These are phyloP conservation scores for Begonia fuchsioides DNA, from an alignment of 306 rosid genomes.

Conservation along the genomic window DNA sequence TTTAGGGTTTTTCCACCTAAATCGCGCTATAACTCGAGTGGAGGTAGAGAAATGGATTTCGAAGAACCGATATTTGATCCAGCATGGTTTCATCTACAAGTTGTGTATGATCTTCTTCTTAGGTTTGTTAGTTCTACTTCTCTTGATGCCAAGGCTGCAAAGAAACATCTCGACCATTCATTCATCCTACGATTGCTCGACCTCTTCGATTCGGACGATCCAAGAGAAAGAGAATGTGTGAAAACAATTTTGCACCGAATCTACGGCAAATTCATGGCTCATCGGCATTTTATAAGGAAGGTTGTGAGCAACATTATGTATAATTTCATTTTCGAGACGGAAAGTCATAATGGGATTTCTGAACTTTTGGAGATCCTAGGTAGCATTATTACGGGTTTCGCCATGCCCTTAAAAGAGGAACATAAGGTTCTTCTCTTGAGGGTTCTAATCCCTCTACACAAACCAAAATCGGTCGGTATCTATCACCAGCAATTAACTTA, in stretches of 20 bases:
- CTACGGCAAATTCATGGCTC: slow-evolving; percentile 93
- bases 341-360: slow-evolving; percentile 87
- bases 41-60: slow-evolving; percentile 79
- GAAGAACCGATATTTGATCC: slow-evolving; percentile 99
- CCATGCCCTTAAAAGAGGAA: slow-evolving; percentile 94
- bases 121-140: slow-evolving; percentile 58
- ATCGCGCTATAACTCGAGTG: slow-evolving; percentile 41
- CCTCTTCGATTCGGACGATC: slow-evolving; percentile 95
- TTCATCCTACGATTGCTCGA: slow-evolving; percentile 73
- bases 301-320: slow-evolving; percentile 78
- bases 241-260: slow-evolving; percentile 85
- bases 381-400: slow-evolving; percentile 92
- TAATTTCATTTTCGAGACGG: slow-evolving; percentile 79
- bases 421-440: slow-evolving; percentile 73
- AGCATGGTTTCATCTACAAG: slow-evolving; percentile 80
- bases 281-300: slow-evolving; percentile 80
- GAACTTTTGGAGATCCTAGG: slow-evolving; percentile 96
- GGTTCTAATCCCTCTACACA: slow-evolving; percentile 89
- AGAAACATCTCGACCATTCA: slow-evolving; percentile 63
- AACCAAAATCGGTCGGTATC: slow-evolving; percentile 83
- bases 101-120: slow-evolving; percentile 88
- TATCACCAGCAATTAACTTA: slow-evolving; percentile 87
- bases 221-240: slow-evolving; percentile 96
- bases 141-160: slow-evolving; percentile 73
- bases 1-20: slow-evolving; percentile 93